Base-by-base conservation (phyloP, 768 basidiomycete genomes). In the Termitomyces sp. region DNA sequence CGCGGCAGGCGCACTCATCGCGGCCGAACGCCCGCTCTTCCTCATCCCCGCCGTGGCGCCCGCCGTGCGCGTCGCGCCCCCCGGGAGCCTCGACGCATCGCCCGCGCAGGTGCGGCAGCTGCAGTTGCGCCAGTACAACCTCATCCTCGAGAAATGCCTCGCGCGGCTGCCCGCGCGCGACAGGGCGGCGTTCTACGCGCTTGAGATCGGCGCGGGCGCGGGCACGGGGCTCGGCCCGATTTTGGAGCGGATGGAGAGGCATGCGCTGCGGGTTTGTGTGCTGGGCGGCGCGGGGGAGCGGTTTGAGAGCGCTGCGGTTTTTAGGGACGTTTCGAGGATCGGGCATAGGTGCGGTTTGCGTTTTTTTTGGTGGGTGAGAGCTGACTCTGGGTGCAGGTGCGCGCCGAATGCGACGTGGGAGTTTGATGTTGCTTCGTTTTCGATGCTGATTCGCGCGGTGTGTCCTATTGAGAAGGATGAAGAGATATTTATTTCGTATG, bases 11-110 rank as follows among this genome's bases (percentile, higher is more conserved):
- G 61, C 56, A 22, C 50, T 62, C 2, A 45, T 62, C 6, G 7
- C 53, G 10, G 41, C 61, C 1, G 61, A 77, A 54, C 72, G 76
- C 1, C 75, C 76, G 1, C 60, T 77, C 34, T 59, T 77, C 20
- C 60, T 76, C 8, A 39, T 54, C 16, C 69, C 68, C 6, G 55
- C 28, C 51, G 50, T 5, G 12, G 46, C 36, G 9, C 10, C 28
- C 3, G 24, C 1, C 6, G 42, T 28, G n/a, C 28, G 24, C 0
- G 9, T 47, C 3, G 15, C 37, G 26, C 55, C 34, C 9, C 55
- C 37, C 22, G 9, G 9, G 2, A n/a, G n/a, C n/a, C 26, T 42
- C 20, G 44, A 51, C 10, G 41, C 37, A 46, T 33, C 46, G 52
- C 57, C 49, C n/a, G 12, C 13, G 18, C 55, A 45, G 29, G 31